Base-by-base conservation (phyloP, 805 yeast species). In the Cyberlindnera misumaiensis region DNA sequence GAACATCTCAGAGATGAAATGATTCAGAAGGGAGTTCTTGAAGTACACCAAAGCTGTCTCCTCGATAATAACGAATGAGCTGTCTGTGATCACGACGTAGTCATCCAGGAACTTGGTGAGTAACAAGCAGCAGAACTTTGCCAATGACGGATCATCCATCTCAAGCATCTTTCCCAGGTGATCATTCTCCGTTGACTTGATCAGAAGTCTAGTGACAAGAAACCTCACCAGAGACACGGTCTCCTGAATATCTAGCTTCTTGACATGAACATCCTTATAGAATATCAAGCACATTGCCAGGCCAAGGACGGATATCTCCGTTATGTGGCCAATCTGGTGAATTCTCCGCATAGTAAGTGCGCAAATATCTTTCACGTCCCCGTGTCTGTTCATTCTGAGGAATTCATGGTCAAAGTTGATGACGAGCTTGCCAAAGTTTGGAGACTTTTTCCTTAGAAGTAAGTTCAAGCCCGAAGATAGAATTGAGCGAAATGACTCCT, bases 21-120 rank as follows among this genome's bases (percentile, higher is more conserved):
- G 31, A 37, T 51, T 49, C 34, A 51, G 27, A 9, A 51, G 35
- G 2, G 50, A 41, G 28, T 51, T 51, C 41, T 51, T 51, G 40
- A 34, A 47, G 38, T 51, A 51, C 1, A 49, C 51, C 35, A 51
- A 24, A 4, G 51, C 36, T 8, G 43, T 42, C 25, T 51, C 55
- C 7, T 48, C 45, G 18, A 29, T 22, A 13, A 51, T 45, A 17
- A 36, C 16, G 17, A 40, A 45, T 10, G 41, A 22, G 11, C 32
- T 20, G 1, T 28, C 14, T 2, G 28, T 25, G 12, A 48, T 29
- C 1, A n/a, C 14, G 12, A 48, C 28, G 22, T 48, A 33, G 7
- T 41, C 28, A 3, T 29, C 26, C n/a, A 51, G 28, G 32, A 51
- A 48, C 35, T 47, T 47, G 4, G 4, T 3, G 1, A 48, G 2